Conservation (phyloP, 352 stramenopile genomes). For the Phytopythium chamaehyphon region DNA sequence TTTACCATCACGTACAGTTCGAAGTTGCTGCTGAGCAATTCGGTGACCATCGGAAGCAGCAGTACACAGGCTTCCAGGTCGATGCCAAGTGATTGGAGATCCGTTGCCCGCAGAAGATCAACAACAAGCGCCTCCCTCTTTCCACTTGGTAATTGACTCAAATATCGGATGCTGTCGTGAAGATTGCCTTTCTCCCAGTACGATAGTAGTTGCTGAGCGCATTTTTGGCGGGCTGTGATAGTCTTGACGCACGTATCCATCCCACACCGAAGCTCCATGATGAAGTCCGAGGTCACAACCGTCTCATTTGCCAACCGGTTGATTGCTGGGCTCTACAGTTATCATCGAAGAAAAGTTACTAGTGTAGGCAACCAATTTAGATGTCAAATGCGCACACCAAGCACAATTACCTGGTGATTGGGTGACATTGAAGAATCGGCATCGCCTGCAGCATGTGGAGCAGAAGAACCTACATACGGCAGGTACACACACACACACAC, state of each 20-base stretch:
- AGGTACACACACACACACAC: too few species aligned
- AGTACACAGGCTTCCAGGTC: slow-evolving; percentile 73
- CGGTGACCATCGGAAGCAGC: slow-evolving; percentile 71
- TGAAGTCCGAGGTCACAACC: slow-evolving; percentile 56
- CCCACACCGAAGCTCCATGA: slow-evolving; percentile 79
- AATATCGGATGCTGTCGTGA: slow-evolving; percentile 65
- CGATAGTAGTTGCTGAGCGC: slow-evolving; percentile 58
- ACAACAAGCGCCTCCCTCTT: slow-evolving; percentile 72
- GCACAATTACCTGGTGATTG: too few species aligned
- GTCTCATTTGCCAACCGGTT: slow-evolving; percentile 12
- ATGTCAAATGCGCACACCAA: too few species aligned
- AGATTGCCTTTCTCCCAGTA: slow-evolving; percentile 70
- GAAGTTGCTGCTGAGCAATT: slow-evolving; percentile 64
- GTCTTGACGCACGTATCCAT: slow-evolving; percentile 84
- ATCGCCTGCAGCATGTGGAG: too few species aligned
- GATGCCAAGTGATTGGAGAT: slow-evolving; percentile 54
- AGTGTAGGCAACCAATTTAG: too few species aligned
- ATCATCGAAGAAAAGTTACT: neutral
- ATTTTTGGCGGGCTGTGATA: slow-evolving; percentile 65
- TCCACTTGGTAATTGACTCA: slow-evolving; percentile 55
- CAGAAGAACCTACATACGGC: too few species aligned
- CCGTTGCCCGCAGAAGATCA: slow-evolving; percentile 62
- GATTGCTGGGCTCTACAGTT: neutral
- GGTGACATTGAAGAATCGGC: too few species aligned
- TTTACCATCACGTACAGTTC: slow-evolving; percentile 36